Evolutionary conservation across 768 basidiomycete species (phyloP).

Genomic region (Russula abietina): DNA sequence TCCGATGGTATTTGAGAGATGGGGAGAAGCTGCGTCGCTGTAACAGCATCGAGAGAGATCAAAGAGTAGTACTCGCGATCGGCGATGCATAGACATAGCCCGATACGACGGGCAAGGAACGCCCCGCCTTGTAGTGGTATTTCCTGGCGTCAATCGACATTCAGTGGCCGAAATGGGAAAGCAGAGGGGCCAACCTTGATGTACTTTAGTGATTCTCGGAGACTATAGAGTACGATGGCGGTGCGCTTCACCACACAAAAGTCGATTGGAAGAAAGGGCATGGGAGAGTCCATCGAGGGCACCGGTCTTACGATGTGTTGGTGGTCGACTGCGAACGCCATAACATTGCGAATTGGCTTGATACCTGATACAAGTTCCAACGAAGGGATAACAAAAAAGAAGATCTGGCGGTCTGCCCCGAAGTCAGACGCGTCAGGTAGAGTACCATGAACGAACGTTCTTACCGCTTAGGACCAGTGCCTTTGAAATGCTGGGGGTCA

Average conservation of each 20-base stretch:
- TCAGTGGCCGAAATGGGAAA: conserved; percentile 2
- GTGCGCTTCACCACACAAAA: conserved; percentile 69
- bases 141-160: conserved; percentile 43
- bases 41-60: conserved; percentile 68
- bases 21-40: conserved; percentile 68
- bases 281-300: conserved; percentile 35
- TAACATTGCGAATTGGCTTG: conserved; percentile 75
- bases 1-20: conserved; percentile 58
- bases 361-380: conserved; percentile 66
- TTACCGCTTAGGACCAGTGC: conserved; percentile 72
- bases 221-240: conserved; percentile 54
- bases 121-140: conserved; percentile 60
- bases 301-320: conserved; percentile 51
- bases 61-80: conserved; percentile 69
- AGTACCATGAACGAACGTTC: conserved; percentile 25
- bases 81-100: conserved; percentile 64
- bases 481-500: conserved; percentile 70
- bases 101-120: conserved; percentile 54
- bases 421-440: conserved; percentile 8
- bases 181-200: conserved; percentile 43
- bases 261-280: conserved; percentile 49
- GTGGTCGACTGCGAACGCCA: conserved; percentile 79
- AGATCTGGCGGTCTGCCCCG: conserved; percentile 50
- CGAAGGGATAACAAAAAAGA: conserved; percentile 76
- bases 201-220: conserved; percentile 59